Conservation (phyloP, 805 yeast species). For the Suhomyces sp. region DNA sequence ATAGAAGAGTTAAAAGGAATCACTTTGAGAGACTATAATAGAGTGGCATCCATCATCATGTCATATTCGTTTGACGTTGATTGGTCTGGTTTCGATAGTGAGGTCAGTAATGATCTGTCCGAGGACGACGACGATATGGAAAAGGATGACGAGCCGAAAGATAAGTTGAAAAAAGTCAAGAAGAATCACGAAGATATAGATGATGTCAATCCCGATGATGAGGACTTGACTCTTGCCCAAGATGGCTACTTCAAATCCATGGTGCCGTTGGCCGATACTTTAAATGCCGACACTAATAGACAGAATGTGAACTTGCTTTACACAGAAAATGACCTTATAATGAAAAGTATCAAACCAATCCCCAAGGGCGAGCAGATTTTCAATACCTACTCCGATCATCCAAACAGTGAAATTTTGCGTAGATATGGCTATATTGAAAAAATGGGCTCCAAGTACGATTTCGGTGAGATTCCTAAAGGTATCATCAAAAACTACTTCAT, state of each 20-base stretch:
- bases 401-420: conserved; percentile 86
- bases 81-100: conserved; percentile 21
- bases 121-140: conserved; percentile 32
- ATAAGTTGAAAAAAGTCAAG: conserved; percentile 9
- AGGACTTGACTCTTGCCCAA: conserved; percentile 7
- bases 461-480: conserved; percentile 65
- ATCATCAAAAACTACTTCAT: conserved; percentile 39
- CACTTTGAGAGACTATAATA: conserved; percentile 59
- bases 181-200: conserved; percentile 15
- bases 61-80: conserved; percentile 89
- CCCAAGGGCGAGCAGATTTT: conserved; percentile 68
- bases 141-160: conserved; percentile 17
- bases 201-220: conserved; percentile 2
- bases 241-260: conserved; percentile 64
- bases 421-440: conserved; percentile 88
- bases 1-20: conserved; percentile 24
- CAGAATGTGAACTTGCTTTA: conserved; percentile 73
- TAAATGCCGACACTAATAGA: conserved; percentile 78
- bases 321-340: conserved; percentile 50
- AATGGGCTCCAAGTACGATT: conserved; percentile 70
- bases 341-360: conserved; percentile 67
- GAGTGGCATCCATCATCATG: conserved; percentile 78
- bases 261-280: conserved; percentile 90
- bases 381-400: conserved; percentile 87
- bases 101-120: conserved; percentile 20